phyloP scores from a whole-genome alignment of 768 basidiomycete species.

The Pulveroboletus ravenelii region DNA sequence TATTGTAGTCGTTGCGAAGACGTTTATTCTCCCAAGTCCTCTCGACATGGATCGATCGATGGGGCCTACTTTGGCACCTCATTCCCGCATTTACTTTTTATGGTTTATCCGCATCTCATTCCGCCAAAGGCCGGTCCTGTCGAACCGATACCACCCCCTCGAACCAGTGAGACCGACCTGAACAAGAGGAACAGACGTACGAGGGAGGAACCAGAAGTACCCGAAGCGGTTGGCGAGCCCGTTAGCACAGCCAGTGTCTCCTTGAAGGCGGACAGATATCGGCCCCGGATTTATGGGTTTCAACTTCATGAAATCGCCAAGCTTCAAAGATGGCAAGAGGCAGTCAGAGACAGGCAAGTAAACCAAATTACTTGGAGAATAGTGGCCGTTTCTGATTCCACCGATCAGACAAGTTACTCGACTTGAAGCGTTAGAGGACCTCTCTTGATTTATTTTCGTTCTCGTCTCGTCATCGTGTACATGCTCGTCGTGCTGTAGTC shows the following conservation, averaged over 20 bases:
- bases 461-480: not conserved
- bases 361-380: not conserved
- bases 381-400: slow-evolving; percentile 4
- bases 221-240: slow-evolving; percentile 57
- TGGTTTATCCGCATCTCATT: slow-evolving; percentile 92
- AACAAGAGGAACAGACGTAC: slow-evolving; percentile 43
- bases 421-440: slow-evolving; percentile 44
- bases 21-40: slow-evolving; percentile 96
- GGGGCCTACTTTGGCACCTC: slow-evolving; percentile 99
- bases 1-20: slow-evolving; percentile 99
- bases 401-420: slow-evolving; percentile 42
- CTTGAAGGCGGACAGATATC: slow-evolving; percentile 85
- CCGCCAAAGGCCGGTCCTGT: slow-evolving; percentile 69
- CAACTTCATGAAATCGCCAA: slow-evolving; percentile 92
- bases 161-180: slow-evolving; percentile 27
- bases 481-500: slow-evolving; percentile 8
- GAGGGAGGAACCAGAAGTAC: slow-evolving; percentile 47
- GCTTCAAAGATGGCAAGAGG: slow-evolving; percentile 94
- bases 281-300: slow-evolving; percentile 96
- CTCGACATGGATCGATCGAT: slow-evolving; percentile 94
- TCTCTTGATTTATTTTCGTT: slow-evolving; percentile 16
- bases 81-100: slow-evolving; percentile 94
- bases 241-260: slow-evolving; percentile 80
- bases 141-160: slow-evolving; percentile 30
- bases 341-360: slow-evolving; percentile 72